Conservation (phyloP, 257 asterid species). For the Solanum clarkiae region DNA sequence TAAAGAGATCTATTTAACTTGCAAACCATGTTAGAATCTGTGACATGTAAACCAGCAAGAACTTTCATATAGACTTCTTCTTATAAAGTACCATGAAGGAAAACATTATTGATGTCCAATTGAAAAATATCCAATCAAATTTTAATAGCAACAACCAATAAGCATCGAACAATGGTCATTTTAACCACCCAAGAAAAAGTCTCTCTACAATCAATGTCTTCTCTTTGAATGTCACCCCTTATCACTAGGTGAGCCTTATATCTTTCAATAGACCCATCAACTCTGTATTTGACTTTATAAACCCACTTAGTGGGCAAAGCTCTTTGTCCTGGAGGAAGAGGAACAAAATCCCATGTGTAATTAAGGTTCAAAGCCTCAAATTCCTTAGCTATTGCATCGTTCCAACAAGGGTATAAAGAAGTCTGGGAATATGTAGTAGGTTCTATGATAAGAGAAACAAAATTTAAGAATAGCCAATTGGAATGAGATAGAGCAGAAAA, state of each 20-base stretch:
- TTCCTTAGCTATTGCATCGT: background rate
- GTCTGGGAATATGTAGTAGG: background rate
- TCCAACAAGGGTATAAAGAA: background rate
- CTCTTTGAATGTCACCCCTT: background rate
- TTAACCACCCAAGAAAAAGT: background rate
- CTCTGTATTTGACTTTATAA: background rate
- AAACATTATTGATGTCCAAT: background rate
- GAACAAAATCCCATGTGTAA: background rate
- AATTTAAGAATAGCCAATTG: background rate
- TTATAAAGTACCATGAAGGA: background rate
- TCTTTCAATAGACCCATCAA: background rate
- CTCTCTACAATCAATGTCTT: background rate
- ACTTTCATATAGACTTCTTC: background rate
- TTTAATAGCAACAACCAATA: background rate
- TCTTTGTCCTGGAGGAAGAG: background rate
- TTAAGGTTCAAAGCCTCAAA: background rate
- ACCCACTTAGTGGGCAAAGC: background rate
- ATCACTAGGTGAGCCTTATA: background rate
- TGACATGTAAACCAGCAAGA: background rate
- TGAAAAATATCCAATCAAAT: background rate
- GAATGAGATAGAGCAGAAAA: background rate
- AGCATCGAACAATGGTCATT: background rate
- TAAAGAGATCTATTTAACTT: background rate
- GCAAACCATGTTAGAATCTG: background rate
- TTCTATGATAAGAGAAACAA: rapidly evolving